Evolutionary conservation across 306 rosid genomes (phyloP).

Genomic region (Nissolia schottii): DNA sequence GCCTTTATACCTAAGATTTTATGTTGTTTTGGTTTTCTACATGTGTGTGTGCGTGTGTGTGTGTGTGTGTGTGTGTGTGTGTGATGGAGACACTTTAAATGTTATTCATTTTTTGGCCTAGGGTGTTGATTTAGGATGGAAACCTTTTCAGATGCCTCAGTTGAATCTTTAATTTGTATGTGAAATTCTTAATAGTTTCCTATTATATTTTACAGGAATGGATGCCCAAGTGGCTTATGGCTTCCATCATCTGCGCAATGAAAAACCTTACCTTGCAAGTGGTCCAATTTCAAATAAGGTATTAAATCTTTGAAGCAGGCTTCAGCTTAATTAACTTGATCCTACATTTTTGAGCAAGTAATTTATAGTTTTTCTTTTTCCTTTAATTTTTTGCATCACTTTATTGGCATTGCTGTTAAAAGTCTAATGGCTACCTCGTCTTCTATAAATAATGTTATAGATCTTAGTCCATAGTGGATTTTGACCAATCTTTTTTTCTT

Average conservation of each 20-base stretch:
- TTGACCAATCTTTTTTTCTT: neutral
- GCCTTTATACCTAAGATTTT: neutral
- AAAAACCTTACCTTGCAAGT: constrained; percentile 87
- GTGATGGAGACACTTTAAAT: neutral
- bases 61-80: neutral
- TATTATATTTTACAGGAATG: constrained; percentile 68
- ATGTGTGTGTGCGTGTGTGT: neutral
- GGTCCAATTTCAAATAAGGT: constrained; percentile 97
- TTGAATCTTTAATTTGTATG: constrained; percentile 6
- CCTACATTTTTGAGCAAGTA: neutral
- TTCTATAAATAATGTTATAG: neutral
- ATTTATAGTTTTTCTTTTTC: neutral
- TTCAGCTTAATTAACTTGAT: constrained; percentile 11
- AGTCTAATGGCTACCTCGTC: neutral
- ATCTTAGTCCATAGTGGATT: neutral
- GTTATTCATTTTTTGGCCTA: neutral
- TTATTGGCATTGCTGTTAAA: neutral
- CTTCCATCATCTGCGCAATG: constrained; percentile 86
- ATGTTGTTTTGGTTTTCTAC: neutral
- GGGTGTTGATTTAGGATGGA: constrained; percentile 3
- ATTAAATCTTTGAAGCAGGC: constrained; percentile 4
- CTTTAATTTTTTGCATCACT: neutral
- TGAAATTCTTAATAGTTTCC: constrained; percentile 4
- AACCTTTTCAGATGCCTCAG: neutral
- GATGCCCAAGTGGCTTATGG: constrained; percentile 98